Evolutionary conservation across 2,329 filamentous ascomycete species (phyloP).

Genomic region (Neofusicoccum umdonicola): DNA sequence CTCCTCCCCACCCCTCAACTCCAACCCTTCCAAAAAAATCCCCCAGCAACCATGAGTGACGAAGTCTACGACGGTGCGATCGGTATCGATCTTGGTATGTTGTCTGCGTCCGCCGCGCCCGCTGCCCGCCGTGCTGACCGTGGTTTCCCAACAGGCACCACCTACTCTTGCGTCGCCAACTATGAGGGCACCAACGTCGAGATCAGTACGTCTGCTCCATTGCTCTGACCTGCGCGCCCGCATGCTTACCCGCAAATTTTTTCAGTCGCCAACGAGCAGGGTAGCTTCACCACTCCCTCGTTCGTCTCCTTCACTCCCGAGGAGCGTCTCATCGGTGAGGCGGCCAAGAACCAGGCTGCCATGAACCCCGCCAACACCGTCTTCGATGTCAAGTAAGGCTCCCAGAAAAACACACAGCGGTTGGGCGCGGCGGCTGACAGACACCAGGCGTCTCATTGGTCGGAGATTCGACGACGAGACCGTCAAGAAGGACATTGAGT

Average conservation of each 20-base stretch:
- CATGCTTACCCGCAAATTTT: conserved; percentile 20
- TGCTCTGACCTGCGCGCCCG: conserved; percentile 3
- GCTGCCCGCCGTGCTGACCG: conserved; percentile 27
- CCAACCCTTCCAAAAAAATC: conserved; percentile 25
- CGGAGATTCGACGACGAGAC: conserved; percentile 91
- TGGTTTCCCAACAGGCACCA: conserved; percentile 68
- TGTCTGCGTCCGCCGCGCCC: conserved; percentile 14
- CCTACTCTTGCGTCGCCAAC: conserved; percentile 99
- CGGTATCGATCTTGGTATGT: conserved; percentile 98
- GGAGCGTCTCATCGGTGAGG: conserved; percentile 98
- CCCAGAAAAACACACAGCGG: neutral
- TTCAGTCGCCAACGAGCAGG: conserved; percentile 95
- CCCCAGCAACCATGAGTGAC: conserved; percentile 73
- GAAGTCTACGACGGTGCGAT: conserved; percentile 99
- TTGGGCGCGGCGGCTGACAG: conserved; percentile 28
- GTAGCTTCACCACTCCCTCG: conserved; percentile 96
- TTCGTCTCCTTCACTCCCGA: conserved; percentile 99
- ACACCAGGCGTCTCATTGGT: conserved; percentile 85
- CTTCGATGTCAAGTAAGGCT: conserved; percentile 91
- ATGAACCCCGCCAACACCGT: conserved; percentile 99
- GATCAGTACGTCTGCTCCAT: conserved; percentile 67
- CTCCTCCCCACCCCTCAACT: conserved; percentile 30
- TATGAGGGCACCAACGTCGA: conserved; percentile 99
- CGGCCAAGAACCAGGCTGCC: conserved; percentile 99
- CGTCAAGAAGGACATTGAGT: conserved; percentile 98